Evolutionary conservation across 164 flowering plant species (phyloP), one percentile per base, ranked within the genome.

Genomic region (Brasenia schreberi): DNA sequence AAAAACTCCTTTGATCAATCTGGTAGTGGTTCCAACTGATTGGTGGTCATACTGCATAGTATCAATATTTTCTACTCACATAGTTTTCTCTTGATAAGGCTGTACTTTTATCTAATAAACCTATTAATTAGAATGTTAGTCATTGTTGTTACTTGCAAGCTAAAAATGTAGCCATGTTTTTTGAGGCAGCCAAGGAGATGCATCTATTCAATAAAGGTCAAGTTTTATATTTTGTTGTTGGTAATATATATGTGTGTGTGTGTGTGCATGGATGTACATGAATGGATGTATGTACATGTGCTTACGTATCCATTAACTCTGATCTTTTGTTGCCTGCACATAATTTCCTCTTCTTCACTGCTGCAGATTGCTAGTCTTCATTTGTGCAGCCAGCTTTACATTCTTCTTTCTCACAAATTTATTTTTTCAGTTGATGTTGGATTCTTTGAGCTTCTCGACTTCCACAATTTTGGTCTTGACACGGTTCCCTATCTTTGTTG

Each of bases 351-450:
- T 58, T 14, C 18, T 1, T 58, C 60, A 58, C 4, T 58, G 18
- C 1, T 18, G 18, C 60, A 2, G 2, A 58, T 2, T 58, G 16
- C 60, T 58, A 18, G 60, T 58, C 16, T 58, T 58, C 5, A 12
- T 58, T 12, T 12, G 18, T 58, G 16, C 60, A 58, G 18, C 18
- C 60, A 12, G 3, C 60, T 58, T 58, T 12, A 58, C 17, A n/a
- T 61, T 61, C 63, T 61, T 23, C 33, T 61, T 18, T 61, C 33
- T 23, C 19, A 58, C 18, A 18, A 44, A 5, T 42, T 67, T 12
- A 17, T 42, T 18, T 14, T 71, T 80, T 83, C 93, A 91, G 98
- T 75, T 94, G 73, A 83, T 94, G 65, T 72, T 81, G 76, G 83
- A 82, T 61, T 62, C 80, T 45, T 71, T 91, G 73, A 74, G 71